Evolutionary conservation across 2,329 filamentous ascomycete species (phyloP).

Genomic region (Tolypocladium amazonense): DNA sequence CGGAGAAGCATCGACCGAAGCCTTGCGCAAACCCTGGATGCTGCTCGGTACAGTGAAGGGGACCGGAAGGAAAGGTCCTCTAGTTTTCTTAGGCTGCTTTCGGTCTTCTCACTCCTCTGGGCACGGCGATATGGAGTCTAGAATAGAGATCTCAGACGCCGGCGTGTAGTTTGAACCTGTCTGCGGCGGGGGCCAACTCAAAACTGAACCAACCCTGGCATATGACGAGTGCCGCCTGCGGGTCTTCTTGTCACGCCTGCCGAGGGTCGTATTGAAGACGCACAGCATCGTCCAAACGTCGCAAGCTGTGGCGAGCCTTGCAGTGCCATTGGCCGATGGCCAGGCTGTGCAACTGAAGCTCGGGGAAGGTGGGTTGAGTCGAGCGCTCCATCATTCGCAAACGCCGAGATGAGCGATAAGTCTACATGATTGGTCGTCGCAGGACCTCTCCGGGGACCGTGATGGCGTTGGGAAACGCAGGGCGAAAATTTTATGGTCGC

Average conservation of each 20-base stretch:
- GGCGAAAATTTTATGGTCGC: conserved; percentile 5
- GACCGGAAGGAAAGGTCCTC: not conserved
- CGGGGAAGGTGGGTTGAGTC: not conserved
- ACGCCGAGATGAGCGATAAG: not conserved
- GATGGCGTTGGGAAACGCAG: not conserved
- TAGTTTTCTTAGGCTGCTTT: not conserved
- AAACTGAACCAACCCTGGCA: not conserved
- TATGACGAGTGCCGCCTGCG: not conserved
- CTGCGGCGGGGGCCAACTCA: not conserved
- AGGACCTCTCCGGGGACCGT: not conserved
- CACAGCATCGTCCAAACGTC: not conserved
- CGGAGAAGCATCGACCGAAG: not conserved
- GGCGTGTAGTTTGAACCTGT: not conserved
- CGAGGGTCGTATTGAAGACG: not conserved
- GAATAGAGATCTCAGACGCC: not conserved
- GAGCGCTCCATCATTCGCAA: not conserved
- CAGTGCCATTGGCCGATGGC: not conserved
- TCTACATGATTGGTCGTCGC: not conserved
- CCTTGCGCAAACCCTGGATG: not conserved
- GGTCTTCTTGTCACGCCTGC: not conserved
- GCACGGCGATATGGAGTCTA: not conserved
- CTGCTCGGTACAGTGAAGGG: not conserved
- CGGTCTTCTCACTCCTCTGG: not conserved
- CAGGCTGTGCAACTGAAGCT: not conserved
- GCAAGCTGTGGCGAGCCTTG: not conserved